Percentiles rank a stretch among this genome's conserved stretches.
These are phyloP conservation scores for Pseudohyphozyma bogoriensis DNA, from an alignment of 768 basidiomycete species.

Conservation along the genomic window DNA sequence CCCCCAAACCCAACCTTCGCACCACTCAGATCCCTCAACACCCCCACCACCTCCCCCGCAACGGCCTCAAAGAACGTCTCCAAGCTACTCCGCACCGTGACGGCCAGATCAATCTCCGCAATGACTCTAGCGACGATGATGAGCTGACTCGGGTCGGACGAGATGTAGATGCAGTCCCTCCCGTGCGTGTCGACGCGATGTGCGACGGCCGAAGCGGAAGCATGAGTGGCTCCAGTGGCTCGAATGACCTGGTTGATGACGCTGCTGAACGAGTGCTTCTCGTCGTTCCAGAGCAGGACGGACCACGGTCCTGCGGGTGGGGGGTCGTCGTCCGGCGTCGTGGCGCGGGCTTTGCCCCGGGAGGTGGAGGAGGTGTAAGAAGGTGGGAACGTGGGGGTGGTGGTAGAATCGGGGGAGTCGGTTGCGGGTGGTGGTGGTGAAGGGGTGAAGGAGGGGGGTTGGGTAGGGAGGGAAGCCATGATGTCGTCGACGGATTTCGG, in stretches of 20 bases:
- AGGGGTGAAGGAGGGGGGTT: neutral
- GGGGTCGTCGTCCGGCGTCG: conserved; percentile 67
- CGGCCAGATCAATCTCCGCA: conserved; percentile 78
- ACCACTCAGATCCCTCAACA: conserved; percentile 33
- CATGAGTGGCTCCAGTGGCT: conserved; percentile 45
- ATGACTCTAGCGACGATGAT: conserved; percentile 61
- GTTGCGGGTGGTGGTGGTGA: neutral
- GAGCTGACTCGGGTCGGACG: conserved; percentile 31
- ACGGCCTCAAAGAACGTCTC: conserved; percentile 85
- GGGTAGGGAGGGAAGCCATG: neutral
- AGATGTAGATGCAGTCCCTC: conserved; percentile 16
- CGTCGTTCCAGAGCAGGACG: conserved; percentile 89
- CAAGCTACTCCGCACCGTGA: conserved; percentile 74
- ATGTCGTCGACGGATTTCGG: conserved; percentile 9
- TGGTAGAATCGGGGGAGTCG: neutral
- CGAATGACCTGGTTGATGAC: conserved; percentile 58
- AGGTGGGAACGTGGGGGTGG: neutral
- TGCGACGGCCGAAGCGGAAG: conserved; percentile 52
- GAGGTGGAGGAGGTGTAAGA: conserved; percentile 1
- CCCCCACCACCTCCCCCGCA: conserved; percentile 53
- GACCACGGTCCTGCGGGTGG: conserved; percentile 48
- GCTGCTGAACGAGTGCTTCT: conserved; percentile 88
- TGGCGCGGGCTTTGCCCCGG: conserved; percentile 49
- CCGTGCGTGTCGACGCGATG: conserved; percentile 57
- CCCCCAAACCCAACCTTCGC: conserved; percentile 31